phyloP scores from a whole-genome alignment of 495 filamentous ascomycete species.

The Barbatosphaeria neglecta region DNA sequence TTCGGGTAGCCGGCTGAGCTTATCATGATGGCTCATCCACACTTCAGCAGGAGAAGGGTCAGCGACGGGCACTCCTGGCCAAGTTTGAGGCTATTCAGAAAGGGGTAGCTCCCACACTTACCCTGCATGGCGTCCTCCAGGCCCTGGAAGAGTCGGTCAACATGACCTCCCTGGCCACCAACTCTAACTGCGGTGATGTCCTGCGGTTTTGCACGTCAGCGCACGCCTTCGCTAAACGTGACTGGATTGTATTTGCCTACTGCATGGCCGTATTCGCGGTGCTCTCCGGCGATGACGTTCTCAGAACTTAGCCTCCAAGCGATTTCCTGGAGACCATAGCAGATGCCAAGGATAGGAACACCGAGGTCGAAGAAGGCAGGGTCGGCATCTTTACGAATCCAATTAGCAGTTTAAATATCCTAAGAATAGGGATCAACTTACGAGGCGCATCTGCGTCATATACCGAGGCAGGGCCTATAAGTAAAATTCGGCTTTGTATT shows the following conservation, averaged over 20 bases:
- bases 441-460: slow-evolving; percentile 60
- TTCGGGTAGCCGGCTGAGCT: slow-evolving; percentile 59
- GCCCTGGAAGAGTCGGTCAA: slow-evolving; percentile 61
- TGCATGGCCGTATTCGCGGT: slow-evolving; percentile 27
- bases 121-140: slow-evolving; percentile 47
- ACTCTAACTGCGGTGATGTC: too few relatives aligned
- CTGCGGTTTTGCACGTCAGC: too few relatives aligned
- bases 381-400: slow-evolving; percentile 40
- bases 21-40: slow-evolving; percentile 86
- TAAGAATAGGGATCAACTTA: slow-evolving; percentile 5
- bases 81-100: not conserved
- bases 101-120: not conserved
- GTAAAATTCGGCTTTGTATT: too few relatives aligned
- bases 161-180: slow-evolving; percentile 32
- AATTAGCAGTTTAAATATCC: not conserved
- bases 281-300: slow-evolving; percentile 62
- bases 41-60: slow-evolving; percentile 18
- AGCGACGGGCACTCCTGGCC: not conserved
- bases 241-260: slow-evolving; percentile 24
- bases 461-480: slow-evolving; percentile 21
- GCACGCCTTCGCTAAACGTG: too few relatives aligned
- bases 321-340: slow-evolving; percentile 74
- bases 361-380: slow-evolving; percentile 68
- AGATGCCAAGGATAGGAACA: slow-evolving; percentile 51
- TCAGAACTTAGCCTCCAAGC: slow-evolving; percentile 57